A percentile compares a stretch with the other conserved stretches of the same genome.
Conservation (phyloP, 768 basidiomycete species). For the Calocera viscosa region DNA sequence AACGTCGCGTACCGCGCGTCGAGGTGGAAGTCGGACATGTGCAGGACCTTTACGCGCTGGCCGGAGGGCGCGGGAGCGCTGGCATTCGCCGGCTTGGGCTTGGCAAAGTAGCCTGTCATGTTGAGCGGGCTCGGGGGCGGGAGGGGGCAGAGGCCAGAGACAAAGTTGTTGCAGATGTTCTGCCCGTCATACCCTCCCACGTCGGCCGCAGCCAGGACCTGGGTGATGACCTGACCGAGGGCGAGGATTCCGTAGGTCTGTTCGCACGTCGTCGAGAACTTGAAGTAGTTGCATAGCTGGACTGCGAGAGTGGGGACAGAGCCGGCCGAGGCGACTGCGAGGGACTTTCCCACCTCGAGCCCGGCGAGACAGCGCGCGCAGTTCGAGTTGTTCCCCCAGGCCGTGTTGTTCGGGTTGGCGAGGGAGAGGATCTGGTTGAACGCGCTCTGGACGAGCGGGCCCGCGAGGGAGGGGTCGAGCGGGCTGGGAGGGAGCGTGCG, state of each 20-base stretch:
- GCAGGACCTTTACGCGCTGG: constrained; percentile 55
- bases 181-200: constrained; percentile 63
- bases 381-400: constrained; percentile 36
- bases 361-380: constrained; percentile 51
- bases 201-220: constrained; percentile 59
- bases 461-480: constrained; percentile 35
- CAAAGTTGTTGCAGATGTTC: constrained; percentile 42
- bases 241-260: constrained; percentile 36
- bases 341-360: constrained; percentile 52
- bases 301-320: constrained; percentile 47
- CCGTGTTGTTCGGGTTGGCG: constrained; percentile 37
- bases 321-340: constrained; percentile 49
- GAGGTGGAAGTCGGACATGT: constrained; percentile 65
- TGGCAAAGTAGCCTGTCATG: constrained; percentile 56
- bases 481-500: constrained; percentile 52
- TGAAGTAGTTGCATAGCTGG: constrained; percentile 47
- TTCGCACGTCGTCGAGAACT: constrained; percentile 40
- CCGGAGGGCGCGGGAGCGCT: constrained; percentile 55
- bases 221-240: constrained; percentile 51
- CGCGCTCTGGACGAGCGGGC: constrained; percentile 40
- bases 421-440: constrained; percentile 42
- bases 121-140: constrained; percentile 51
- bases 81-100: constrained; percentile 49
- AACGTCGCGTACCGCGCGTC: constrained; percentile 61
- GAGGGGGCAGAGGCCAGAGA: constrained; percentile 38